Evolutionary conservation across 768 basidiomycete species (phyloP), one percentile per base, ranked within the genome.

Genomic region (Phylloporus sp.): DNA sequence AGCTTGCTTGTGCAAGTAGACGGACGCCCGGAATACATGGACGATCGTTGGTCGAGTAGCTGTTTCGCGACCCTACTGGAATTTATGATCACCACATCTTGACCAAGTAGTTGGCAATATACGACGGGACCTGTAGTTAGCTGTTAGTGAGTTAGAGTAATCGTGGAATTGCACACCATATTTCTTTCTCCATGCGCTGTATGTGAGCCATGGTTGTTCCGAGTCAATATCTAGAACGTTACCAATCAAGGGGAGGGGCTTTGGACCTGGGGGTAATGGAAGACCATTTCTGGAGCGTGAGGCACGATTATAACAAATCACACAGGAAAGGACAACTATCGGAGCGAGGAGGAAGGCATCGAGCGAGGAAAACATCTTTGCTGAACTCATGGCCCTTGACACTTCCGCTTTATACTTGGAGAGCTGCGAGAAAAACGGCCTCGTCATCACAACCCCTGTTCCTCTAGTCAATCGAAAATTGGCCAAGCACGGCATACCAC

Each of bases 1-100:
- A 63, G 31, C 38, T 64, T 66, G 20, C 36, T 56, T 5, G 40
- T 41, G 35, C 51, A 50, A 5, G 51, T 47, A 14, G 58, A 32
- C 6, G 62, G 62, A 38, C 62, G 64, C 21, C 53, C 62, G 17
- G 65, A 66, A 34, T 66, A 64, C 29, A 32, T 42, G 15, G 60
- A 54, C 13, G 63, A 66, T 20, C 65, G 60, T 27, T 65, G 57
- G 43, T 66, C 60, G 35, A 64, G 59, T 31, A 64, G 33, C 29
- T 66, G 56, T 37, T 39, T 59, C 21, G 63, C 63, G 9, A 64
- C 47, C 21, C 31, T 55, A 11, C 38, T 47, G 5, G 64, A 64
- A 27, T 62, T 65, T 32, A 64, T 60, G 40, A 64, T 45, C 31
- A 64, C 37, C 18, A 65, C 45, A 7, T 50, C 44, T 28, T 64